Conservation (phyloP, 164 flowering plant species). For the Vitis riparia region DNA sequence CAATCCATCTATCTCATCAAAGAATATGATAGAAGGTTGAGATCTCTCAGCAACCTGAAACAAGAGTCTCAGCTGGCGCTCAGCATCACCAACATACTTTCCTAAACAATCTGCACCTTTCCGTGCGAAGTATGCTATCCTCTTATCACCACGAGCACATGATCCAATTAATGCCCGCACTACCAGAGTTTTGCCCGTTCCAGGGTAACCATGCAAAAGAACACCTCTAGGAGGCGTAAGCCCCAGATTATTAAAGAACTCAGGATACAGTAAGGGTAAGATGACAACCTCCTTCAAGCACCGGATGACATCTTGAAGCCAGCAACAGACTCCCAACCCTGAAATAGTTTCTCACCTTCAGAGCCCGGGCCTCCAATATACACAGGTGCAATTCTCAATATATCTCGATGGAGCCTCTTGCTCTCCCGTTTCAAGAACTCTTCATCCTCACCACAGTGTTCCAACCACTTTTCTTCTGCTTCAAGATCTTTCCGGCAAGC, state of each 20-base stretch:
- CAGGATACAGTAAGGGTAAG: constrained; percentile 89
- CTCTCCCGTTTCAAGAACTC: constrained; percentile 95
- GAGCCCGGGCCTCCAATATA: constrained; percentile 79
- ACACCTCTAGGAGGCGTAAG: constrained; percentile 97
- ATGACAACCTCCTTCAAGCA: constrained; percentile 97
- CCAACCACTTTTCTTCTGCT: constrained; percentile 97
- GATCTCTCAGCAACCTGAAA: constrained; percentile 98
- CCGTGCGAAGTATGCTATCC: constrained; percentile 96
- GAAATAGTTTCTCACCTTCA: constrained; percentile 43
- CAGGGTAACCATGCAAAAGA: constrained; percentile 97
- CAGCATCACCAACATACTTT: constrained; percentile 99
- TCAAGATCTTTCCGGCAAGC: constrained; percentile 84
- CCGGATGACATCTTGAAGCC: constrained; percentile 90
- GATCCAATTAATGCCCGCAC: constrained; percentile 94
- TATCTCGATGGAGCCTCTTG: constrained; percentile 93
- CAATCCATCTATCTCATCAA: constrained; percentile 98
- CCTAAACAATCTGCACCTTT: constrained; percentile 99
- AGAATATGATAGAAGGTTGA: constrained; percentile 97
- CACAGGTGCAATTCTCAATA: constrained; percentile 85
- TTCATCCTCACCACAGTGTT: constrained; percentile 98
- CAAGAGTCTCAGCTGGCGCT: constrained; percentile 88
- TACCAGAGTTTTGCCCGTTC: constrained; percentile 94
- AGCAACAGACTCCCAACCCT: constrained; percentile 98
- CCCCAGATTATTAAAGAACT: constrained; percentile 71
- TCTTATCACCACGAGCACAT: constrained; percentile 90